Conservation (phyloP, 805 yeast species). For the Lipomyces yamanashiensis region DNA sequence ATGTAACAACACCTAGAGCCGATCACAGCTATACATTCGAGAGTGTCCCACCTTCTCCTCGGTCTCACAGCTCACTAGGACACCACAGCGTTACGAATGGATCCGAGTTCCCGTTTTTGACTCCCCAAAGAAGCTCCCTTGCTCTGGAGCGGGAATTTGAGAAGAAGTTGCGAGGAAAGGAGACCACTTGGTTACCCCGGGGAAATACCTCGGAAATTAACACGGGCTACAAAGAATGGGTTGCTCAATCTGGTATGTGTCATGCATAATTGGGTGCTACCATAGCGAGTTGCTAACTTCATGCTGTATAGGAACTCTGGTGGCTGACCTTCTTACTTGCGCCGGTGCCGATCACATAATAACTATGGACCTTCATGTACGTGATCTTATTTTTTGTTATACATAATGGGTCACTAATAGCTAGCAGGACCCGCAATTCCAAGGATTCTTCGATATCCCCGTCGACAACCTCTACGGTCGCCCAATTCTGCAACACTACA, state of each 20-base stretch:
- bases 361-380: conserved; percentile 88
- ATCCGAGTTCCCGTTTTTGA: conserved; percentile 21
- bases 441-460: conserved; percentile 95
- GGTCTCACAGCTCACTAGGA: conserved; percentile 24
- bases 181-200: conserved; percentile 27
- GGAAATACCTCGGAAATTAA: conserved; percentile 43
- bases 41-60: conserved; percentile 50
- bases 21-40: conserved; percentile 51
- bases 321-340: conserved; percentile 82
- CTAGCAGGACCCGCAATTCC: conserved; percentile 82
- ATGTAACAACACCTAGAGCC: conserved; percentile 38
- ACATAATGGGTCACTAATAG: neutral
- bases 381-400: neutral
- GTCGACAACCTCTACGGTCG: conserved; percentile 91
- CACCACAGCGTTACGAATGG: conserved; percentile 1
- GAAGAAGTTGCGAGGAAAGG: conserved; percentile 9
- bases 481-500: conserved; percentile 85
- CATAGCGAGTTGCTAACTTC: neutral
- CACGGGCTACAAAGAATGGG: conserved; percentile 89
- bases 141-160: conserved; percentile 30
- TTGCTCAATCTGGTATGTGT: conserved; percentile 73
- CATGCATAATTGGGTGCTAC: neutral
- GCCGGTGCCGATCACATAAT: conserved; percentile 97
- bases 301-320: conserved; percentile 59
- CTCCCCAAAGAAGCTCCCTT: conserved; percentile 4